Base-by-base conservation (phyloP, 1,284 basidiomycete species). In the Grifola frondosa region DNA sequence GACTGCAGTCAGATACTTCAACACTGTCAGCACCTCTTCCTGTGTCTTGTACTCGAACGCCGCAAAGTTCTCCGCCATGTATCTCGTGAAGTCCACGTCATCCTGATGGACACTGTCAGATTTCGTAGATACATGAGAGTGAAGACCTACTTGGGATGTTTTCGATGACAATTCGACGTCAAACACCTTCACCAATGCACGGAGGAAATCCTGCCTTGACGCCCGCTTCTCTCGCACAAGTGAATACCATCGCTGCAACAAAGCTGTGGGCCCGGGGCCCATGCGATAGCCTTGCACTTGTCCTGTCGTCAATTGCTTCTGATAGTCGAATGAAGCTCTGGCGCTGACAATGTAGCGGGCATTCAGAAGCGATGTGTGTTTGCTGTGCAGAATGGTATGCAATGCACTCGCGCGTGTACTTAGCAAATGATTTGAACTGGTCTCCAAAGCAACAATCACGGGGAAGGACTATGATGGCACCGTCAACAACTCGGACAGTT, bases 31-130 rank as follows among this genome's bases (percentile, higher is more conserved):
- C 4, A 88, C 83, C 68, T 99, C 97, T 62, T 99, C 97, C 58
- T 88, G 84, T 1, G 89, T 88, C 69, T 94, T 97, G 73, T 95
- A 98, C 36, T 97, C 93, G 45, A 99, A 80, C 1, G 84, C 74
- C 0, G 92, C 80, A 45, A 99, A 84, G 59, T 97, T 97, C 64
- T 99, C 97, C 0, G 91, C 88, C 74, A 98, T 86, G 66, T 91
- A 99, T 34, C 92, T 83, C 0, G 78, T 78, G 55, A 98, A 91
- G 22, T 85, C 79, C 22, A 93, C 74, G 54, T 93, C 85, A 46
- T 87, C 79, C 84, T 92, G 55, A 7, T 42, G 7, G 11, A 11
- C 35, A 36, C 35, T 46, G 13, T 30, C 41, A 15, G 16, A 9
- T 24, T 36, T 19, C n/a, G 10, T 5, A 28, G 13, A 16, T 15